Conservation (phyloP, 495 filamentous ascomycete genomes). For the Pseudomonodictys pantanalensis region DNA sequence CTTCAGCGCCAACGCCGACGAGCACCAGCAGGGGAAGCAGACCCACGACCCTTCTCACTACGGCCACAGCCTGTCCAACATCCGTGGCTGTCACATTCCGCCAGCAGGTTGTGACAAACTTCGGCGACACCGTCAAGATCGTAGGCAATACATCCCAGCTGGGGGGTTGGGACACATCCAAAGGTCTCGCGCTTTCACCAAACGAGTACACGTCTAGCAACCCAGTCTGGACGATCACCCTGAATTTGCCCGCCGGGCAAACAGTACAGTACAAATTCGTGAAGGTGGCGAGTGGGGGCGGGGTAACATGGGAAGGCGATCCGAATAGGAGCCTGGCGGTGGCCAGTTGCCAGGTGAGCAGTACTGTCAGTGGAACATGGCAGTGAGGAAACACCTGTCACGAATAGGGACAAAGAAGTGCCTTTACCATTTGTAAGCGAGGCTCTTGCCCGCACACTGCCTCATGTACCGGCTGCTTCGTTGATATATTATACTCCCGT, state of each 20-base stretch:
- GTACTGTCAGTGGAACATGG: slow-evolving; percentile 3
- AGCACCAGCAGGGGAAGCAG: slow-evolving; percentile 45
- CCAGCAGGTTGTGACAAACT: slow-evolving; percentile 52
- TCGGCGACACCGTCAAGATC: slow-evolving; percentile 60
- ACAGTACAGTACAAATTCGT: slow-evolving; percentile 69
- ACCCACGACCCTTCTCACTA: slow-evolving; percentile 32
- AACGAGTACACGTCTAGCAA: slow-evolving; percentile 53
- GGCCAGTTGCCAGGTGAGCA: slow-evolving; percentile 32
- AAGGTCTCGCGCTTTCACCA: slow-evolving; percentile 53
- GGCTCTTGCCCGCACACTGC: too few relatives aligned
- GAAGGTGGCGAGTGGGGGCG: slow-evolving; percentile 52
- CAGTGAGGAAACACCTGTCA: too few relatives aligned
- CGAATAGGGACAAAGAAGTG: too few relatives aligned
- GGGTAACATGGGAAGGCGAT: slow-evolving; percentile 62
- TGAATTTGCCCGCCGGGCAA: slow-evolving; percentile 52
- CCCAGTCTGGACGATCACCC: slow-evolving; percentile 56
- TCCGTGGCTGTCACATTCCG: slow-evolving; percentile 49
- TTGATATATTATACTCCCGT: too few relatives aligned
- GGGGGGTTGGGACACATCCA: slow-evolving; percentile 54
- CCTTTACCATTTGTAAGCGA: too few relatives aligned
- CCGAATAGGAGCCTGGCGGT: slow-evolving; percentile 61
- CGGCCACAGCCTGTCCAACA: neutral
- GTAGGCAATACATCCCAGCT: slow-evolving; percentile 54
- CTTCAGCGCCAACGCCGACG: slow-evolving; percentile 22
- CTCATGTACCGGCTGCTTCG: too few relatives aligned